Evolutionary conservation across 352 stramenopile genomes (phyloP).

Genomic region (Globisporangium nodosum): DNA sequence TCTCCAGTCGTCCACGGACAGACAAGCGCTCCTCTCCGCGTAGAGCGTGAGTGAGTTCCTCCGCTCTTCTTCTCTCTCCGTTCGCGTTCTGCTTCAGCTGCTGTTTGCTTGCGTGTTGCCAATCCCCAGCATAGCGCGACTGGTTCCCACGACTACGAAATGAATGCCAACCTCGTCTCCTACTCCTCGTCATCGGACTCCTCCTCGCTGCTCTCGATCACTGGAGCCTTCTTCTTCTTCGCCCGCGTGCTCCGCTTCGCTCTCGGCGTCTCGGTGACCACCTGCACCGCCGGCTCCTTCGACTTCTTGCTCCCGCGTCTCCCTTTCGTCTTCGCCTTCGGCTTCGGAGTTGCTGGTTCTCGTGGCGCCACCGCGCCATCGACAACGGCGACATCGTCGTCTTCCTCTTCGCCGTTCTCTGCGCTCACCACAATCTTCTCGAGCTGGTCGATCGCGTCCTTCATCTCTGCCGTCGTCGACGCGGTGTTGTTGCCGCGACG

Average conservation of each 20-base stretch:
- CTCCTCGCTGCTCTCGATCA: conserved; percentile 10
- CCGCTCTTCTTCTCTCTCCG: neutral
- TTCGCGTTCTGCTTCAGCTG: neutral
- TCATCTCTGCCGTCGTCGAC: conserved; percentile 53
- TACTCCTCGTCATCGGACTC: conserved; percentile 6
- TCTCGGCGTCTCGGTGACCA: conserved; percentile 20
- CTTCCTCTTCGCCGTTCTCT: conserved; percentile 53
- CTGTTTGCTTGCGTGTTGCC: neutral
- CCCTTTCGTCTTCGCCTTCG: conserved; percentile 26
- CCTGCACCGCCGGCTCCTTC: conserved; percentile 26
- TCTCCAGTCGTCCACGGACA: conserved; percentile 26
- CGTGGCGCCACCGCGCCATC: conserved; percentile 1
- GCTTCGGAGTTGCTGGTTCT: conserved; percentile 25
- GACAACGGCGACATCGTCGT: conserved; percentile 7
- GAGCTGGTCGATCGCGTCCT: conserved; percentile 68
- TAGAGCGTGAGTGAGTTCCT: neutral
- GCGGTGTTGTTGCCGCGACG: conserved; percentile 33
- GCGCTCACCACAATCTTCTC: conserved; percentile 47
- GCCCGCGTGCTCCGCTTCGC: conserved; percentile 10
- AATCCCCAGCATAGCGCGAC: neutral
- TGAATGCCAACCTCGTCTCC: neutral
- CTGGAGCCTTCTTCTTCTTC: conserved; percentile 9
- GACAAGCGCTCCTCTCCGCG: conserved; percentile 19
- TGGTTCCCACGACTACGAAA: neutral
- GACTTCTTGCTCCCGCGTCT: conserved; percentile 25